phyloP scores from a whole-genome alignment of 495 filamentous ascomycete genomes.

The Pseudoneurospora amorphoporcata region DNA sequence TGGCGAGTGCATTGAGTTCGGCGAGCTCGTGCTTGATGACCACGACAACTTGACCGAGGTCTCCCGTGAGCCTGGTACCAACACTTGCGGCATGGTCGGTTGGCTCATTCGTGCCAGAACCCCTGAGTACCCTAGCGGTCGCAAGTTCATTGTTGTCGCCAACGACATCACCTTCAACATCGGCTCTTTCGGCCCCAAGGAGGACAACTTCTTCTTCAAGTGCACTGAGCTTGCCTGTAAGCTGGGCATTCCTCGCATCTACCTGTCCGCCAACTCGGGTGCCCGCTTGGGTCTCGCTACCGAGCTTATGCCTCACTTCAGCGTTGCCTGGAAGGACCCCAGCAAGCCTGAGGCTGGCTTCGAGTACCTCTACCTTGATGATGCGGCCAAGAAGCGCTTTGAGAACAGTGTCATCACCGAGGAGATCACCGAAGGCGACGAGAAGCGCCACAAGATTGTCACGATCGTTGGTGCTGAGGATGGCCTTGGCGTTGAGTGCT shows the following conservation, averaged over 20 bases:
- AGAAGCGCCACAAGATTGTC: conserved; percentile 87
- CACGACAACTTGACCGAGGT: conserved; percentile 87
- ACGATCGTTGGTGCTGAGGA: conserved; percentile 92
- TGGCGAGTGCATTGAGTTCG: conserved; percentile 92
- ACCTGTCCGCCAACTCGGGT: conserved; percentile 98
- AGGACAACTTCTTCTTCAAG: conserved; percentile 98
- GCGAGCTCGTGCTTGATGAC: conserved; percentile 88
- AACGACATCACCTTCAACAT: conserved; percentile 99
- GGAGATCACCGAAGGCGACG: conserved; percentile 70
- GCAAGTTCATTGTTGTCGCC: conserved; percentile 90
- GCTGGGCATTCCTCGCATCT: conserved; percentile 91
- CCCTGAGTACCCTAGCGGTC: conserved; percentile 89
- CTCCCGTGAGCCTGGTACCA: conserved; percentile 84
- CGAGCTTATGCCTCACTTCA: conserved; percentile 93
- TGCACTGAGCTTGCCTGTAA: conserved; percentile 91
- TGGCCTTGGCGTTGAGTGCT: conserved; percentile 93
- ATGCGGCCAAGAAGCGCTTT: conserved; percentile 78
- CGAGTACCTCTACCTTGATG: conserved; percentile 95
- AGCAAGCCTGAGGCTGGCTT: conserved; percentile 81
- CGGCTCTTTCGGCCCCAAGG: conserved; percentile 88
- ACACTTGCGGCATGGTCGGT: conserved; percentile 95
- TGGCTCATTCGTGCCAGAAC: conserved; percentile 96
- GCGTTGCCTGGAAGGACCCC: conserved; percentile 87
- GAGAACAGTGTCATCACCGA: conserved; percentile 89
- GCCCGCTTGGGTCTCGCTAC: conserved; percentile 95